Base-by-base conservation (phyloP, 2,329 filamentous ascomycete species). In the Penicillium sp. region DNA sequence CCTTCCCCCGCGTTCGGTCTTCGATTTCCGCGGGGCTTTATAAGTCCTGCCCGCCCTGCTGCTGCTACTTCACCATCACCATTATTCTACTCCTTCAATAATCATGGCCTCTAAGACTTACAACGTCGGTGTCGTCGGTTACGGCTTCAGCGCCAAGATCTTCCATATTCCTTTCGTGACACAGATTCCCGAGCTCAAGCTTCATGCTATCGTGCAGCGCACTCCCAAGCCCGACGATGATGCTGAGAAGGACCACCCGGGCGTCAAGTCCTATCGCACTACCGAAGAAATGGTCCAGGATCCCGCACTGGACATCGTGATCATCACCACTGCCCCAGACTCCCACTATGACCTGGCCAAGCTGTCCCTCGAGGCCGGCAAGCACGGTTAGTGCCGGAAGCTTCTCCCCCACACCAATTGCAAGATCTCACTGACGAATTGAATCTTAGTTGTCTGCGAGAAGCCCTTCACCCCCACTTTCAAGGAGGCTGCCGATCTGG, bases 131-230 rank as follows among this genome's bases (percentile, higher is more conserved):
- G 71, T 86, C 34, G 78, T 86, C 54, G 83, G 84, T 65, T 86
- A 85, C 69, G 83, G 83, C 63, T 71, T 85, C 67, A 83, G 81
- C 52, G 90, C 90, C 73, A 92, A 92, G 70, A 81, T 89, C 75
- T 94, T 93, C 76, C 90, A 94, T 74, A 91, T 93, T 68, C 90
- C 90, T 58, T 89, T 92, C 75, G 82, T 94, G 73, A 77, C 78
- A 49, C 80, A 81, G 26, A 84, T 87, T 0, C 79, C 86, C 6
- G 77, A 83, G 51, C 81, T 92, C 69, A 85, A 80, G 48, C 83
- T 93, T 18, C 84, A 91, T 68, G 85, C 87, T 59, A 86, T 94
- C 62, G 87, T 93, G 24, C 90, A 94, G 74, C 86, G 90, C 55
- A 83, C 77, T 5, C 89, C 89, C 5, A 83, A 82, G 60, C 74